phyloP scores from a whole-genome alignment of 345 rosid species.

The Angophora floribunda region DNA sequence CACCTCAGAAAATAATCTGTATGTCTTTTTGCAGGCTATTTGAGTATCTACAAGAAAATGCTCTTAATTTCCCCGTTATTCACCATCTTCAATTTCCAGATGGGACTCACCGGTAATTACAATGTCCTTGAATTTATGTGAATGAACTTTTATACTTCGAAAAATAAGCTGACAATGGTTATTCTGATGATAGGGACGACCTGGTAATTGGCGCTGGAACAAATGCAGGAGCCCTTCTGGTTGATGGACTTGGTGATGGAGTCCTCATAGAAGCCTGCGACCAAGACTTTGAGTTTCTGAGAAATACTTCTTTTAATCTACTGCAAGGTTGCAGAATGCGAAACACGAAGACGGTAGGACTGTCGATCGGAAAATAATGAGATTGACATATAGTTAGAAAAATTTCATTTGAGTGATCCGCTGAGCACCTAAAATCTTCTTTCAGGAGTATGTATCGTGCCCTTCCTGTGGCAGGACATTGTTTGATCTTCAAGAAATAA shows the following conservation, averaged over 20 bases:
- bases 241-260: slow-evolving; percentile 98
- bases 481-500: slow-evolving; percentile 94
- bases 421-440: neutral
- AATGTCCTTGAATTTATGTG: neutral
- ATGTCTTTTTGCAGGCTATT: slow-evolving; percentile 45
- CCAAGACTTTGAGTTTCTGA: slow-evolving; percentile 84
- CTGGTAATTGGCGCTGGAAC: slow-evolving; percentile 87
- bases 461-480: slow-evolving; percentile 98
- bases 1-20: neutral
- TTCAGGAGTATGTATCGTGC: slow-evolving; percentile 91
- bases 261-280: slow-evolving; percentile 73
- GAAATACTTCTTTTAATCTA: slow-evolving; percentile 86
- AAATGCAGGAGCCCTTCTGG: slow-evolving; percentile 79
- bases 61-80: slow-evolving; percentile 72
- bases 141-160: neutral
- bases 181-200: slow-evolving; percentile 59
- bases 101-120: slow-evolving; percentile 58
- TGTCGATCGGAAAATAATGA: neutral
- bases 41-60: slow-evolving; percentile 67
- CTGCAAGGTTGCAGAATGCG: slow-evolving; percentile 99
- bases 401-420: neutral
- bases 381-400: neutral
- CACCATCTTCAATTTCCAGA: slow-evolving; percentile 83
- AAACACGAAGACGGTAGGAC: slow-evolving; percentile 86
- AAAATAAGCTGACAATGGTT: neutral